These are phyloP conservation scores for Selaginella moellendorffii DNA, from an alignment of 75 land plant genomes.

Conservation along the genomic window DNA sequence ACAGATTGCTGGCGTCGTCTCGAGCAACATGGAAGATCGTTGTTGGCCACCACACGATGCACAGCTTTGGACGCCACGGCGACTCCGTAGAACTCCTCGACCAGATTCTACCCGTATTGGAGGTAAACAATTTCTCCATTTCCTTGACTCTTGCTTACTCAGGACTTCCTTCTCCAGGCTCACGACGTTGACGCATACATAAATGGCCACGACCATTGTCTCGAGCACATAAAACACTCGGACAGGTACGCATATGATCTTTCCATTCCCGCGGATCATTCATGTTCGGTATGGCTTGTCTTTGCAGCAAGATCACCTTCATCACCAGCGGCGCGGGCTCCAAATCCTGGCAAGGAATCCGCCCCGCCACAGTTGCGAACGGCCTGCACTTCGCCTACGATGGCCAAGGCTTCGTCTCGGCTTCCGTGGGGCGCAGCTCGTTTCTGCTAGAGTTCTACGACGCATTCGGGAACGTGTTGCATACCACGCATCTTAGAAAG, in stretches of 20 bases:
- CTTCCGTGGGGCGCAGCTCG: conserved; percentile 21
- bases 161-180: too few relatives aligned
- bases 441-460: conserved; percentile 37
- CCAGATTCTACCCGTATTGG: conserved; percentile 57
- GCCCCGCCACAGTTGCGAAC: conserved; percentile 15
- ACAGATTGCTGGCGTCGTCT: conserved; percentile 37
- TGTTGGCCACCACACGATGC: conserved; percentile 79
- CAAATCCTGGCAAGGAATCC: conserved; percentile 67
- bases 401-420: conserved; percentile 87
- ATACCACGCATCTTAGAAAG: conserved; percentile 19
- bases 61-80: conserved; percentile 75
- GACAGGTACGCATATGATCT: conserved; percentile 34
- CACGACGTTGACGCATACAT: conserved; percentile 64
- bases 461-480: conserved; percentile 39
- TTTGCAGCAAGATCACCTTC: conserved; percentile 47
- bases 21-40: conserved; percentile 87
- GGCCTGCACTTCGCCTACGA: conserved; percentile 52
- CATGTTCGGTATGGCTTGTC: not conserved
- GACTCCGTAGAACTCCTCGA: conserved; percentile 43
- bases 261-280: not conserved
- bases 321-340: conserved; percentile 90
- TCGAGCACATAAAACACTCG: conserved; percentile 54
- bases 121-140: conserved; percentile 19
- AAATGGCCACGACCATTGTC: conserved; percentile 95
- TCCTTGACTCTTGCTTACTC: too few relatives aligned